Percentiles rank a stretch among this genome's conserved stretches.
Conservation (phyloP, 2,329 filamentous ascomycete genomes). For the Dothideomycetes sp. region DNA sequence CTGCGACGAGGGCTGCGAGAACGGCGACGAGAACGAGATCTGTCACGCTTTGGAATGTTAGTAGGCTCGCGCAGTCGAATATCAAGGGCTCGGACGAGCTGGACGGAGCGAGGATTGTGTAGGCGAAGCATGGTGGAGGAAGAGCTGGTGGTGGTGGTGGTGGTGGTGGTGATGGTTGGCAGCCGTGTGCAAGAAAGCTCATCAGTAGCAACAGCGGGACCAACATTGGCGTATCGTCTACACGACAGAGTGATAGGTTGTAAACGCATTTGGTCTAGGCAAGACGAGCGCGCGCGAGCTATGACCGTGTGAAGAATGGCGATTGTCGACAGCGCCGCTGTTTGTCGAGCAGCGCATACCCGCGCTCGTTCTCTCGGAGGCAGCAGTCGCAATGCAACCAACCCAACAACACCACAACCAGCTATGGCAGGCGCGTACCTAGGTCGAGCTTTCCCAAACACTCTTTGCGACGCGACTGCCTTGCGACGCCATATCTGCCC, state of each 20-base stretch:
- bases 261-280: not conserved
- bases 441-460: too few relatives aligned
- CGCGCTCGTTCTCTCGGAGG: too few relatives aligned
- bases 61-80: not conserved
- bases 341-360: too few relatives aligned
- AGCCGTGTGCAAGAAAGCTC: not conserved
- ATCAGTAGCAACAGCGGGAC: constrained; percentile 4
- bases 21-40: constrained; percentile 63
- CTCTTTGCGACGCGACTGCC: constrained; percentile 5
- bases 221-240: constrained; percentile 1
- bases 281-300: too few relatives aligned
- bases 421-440: too few relatives aligned
- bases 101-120: constrained; percentile 5
- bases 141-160: not conserved
- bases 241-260: constrained; percentile 4
- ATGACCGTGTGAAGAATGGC: too few relatives aligned
- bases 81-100: not conserved
- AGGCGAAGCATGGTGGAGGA: not conserved
- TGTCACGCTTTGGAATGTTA: constrained; percentile 58
- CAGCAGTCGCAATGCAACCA: too few relatives aligned
- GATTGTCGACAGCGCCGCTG: too few relatives aligned
- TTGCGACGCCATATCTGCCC: not conserved
- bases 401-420: too few relatives aligned
- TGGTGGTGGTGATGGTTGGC: constrained; percentile 6
- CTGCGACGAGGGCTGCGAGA: constrained; percentile 37